Evolutionary conservation across 371 early-diverging fungal genomes (phyloP), one percentile per base, ranked within the genome.

Genomic region (Rhizopus sp.): DNA sequence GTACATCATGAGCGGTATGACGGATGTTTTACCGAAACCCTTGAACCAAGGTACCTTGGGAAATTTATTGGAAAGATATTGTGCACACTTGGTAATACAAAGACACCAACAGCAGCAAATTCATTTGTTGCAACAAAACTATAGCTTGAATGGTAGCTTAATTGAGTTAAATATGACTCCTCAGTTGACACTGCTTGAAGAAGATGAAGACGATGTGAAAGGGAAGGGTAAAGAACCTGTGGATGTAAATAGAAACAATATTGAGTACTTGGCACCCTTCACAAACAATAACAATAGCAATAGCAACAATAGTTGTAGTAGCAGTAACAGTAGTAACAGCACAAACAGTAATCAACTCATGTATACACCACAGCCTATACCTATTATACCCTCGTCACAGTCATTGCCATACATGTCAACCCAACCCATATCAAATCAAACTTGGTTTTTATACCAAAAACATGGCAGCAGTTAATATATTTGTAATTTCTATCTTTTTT

Each of bases 11-110:
- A 84, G 82, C 49, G 92, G 92, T 10, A 93, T 93, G 91, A 88
- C 86, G 33, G 92, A 90, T 61, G 78, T 90, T n/a, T 69, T 93
- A 17, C 78, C 88, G 7, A 93, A 93, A 57, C 93, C 93, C 1
- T 83, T 93, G 1, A 78, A 82, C 33, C 79, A 80, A 50, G 64
- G 69, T 30, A 66, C 79, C 8, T 60, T 87, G 0, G 70, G 82
- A 8, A 68, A 59, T n/a, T 70, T 86, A 64, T 61, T 88, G 33
- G 85, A 86, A 58, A 82, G 82, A 59, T 83, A 86, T 54, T 86
- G 86, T 53, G 79, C 82, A 13, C 86, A 85, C 62, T 63, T 84
- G 10, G 75, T 74, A 34, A 66, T 58, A 13, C 61, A 62, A 53
- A 57, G 59, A 62, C 66, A 62, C 5, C 54, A 62, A 23, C 61